Conservation (phyloP, 2,329 filamentous ascomycete genomes). For the Zymoseptoria pseudotritici region DNA sequence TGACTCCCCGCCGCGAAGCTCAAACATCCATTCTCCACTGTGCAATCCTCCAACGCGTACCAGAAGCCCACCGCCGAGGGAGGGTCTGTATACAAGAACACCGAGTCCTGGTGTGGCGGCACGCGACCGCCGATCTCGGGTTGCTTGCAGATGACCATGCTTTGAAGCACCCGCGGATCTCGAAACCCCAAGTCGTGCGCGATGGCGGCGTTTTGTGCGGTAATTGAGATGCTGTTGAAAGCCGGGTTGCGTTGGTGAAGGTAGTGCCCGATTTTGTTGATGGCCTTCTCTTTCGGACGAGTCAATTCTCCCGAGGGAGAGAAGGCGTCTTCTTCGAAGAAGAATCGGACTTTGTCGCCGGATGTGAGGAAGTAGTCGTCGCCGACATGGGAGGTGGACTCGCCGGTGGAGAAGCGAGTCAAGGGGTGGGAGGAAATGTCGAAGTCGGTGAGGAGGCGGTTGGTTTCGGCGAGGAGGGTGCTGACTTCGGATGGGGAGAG, state of each 20-base stretch:
- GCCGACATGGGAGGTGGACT: slow-evolving; percentile 69
- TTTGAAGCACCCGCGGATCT: slow-evolving; percentile 76
- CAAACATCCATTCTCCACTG: slow-evolving; percentile 76
- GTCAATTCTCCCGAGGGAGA: slow-evolving; percentile 53
- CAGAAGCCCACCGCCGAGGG: slow-evolving; percentile 91
- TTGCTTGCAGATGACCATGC: slow-evolving; percentile 98
- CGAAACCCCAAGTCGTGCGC: slow-evolving; percentile 64
- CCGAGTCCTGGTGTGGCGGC: slow-evolving; percentile 83
- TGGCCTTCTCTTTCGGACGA: slow-evolving; percentile 73
- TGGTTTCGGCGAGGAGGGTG: slow-evolving; percentile 66
- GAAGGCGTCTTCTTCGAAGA: slow-evolving; percentile 95
- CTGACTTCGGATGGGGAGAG: slow-evolving; percentile 59
- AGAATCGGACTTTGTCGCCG: slow-evolving; percentile 89
- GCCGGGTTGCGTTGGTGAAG: slow-evolving; percentile 40
- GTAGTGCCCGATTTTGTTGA: slow-evolving; percentile 60
- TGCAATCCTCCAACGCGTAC: slow-evolving; percentile 94
- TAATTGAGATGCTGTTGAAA: slow-evolving; percentile 47
- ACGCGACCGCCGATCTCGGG: slow-evolving; percentile 91
- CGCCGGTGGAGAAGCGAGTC: slow-evolving; percentile 86
- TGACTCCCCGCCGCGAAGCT: slow-evolving; percentile 82
- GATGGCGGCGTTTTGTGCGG: slow-evolving; percentile 52
- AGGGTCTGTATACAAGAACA: slow-evolving; percentile 83
- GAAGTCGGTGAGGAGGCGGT: slow-evolving; percentile 66
- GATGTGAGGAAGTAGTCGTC: slow-evolving; percentile 90
- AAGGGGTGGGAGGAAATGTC: slow-evolving; percentile 78